Percentiles rank a stretch among this genome's conserved stretches.
Evolutionary conservation across 2,329 filamentous ascomycete genomes (phyloP).

Genomic region (Alternaria consortialis): DNA sequence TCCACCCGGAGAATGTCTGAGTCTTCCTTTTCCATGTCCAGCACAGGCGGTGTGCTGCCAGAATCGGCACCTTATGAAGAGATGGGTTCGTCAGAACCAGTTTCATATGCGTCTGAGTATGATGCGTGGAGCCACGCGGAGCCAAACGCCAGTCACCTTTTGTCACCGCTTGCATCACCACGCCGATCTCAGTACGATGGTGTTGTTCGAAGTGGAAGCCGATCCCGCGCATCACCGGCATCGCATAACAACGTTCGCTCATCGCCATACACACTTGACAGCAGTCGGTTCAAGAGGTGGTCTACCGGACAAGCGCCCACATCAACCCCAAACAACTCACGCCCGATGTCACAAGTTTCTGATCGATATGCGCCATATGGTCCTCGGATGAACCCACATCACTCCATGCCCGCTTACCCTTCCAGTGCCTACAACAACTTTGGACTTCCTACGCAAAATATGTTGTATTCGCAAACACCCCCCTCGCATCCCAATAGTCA

Average conservation of each 20-base stretch:
- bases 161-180: conserved; percentile 78
- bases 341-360: conserved; percentile 65
- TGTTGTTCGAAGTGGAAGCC: conserved; percentile 63
- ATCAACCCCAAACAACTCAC: conserved; percentile 67
- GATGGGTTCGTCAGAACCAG: conserved; percentile 73
- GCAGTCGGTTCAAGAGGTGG: conserved; percentile 75
- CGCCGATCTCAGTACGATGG: conserved; percentile 67
- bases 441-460: conserved; percentile 45
- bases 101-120: conserved; percentile 68
- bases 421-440: conserved; percentile 43
- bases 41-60: conserved; percentile 62
- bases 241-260: conserved; percentile 73
- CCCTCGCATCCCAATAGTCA: conserved; percentile 63
- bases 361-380: conserved; percentile 69
- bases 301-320: conserved; percentile 71
- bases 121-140: conserved; percentile 73
- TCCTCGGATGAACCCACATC: conserved; percentile 61
- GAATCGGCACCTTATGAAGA: conserved; percentile 78
- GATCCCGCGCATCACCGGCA: conserved; percentile 75
- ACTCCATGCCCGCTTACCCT: conserved; percentile 51
- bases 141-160: conserved; percentile 69
- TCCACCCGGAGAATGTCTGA: conserved; percentile 73
- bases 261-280: conserved; percentile 75
- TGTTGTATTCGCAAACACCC: conserved; percentile 54
- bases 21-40: conserved; percentile 78